Percentiles rank a stretch among this genome's conserved stretches.
Conservation (phyloP, 768 basidiomycete species). For the Suillus subalutaceus region DNA sequence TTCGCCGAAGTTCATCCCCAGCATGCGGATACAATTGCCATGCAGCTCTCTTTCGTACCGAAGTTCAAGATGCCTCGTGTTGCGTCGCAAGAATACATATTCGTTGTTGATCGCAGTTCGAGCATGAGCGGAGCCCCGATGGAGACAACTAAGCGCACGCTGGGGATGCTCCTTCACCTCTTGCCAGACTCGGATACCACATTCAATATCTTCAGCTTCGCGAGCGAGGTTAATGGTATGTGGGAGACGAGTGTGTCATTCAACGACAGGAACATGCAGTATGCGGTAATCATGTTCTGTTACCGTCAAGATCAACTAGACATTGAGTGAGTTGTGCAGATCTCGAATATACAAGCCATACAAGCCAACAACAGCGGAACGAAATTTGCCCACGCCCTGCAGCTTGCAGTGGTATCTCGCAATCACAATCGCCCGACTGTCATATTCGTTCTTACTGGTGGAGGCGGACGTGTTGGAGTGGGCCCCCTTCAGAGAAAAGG, state of each 20-base stretch:
- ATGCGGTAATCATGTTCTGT: constrained; percentile 36
- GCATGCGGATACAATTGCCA: constrained; percentile 40
- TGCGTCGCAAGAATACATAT: constrained; percentile 56
- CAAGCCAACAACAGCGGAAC: constrained; percentile 52
- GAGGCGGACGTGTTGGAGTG: constrained; percentile 36
- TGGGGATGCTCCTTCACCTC: constrained; percentile 50
- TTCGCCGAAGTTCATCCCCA: constrained; percentile 48
- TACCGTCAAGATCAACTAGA: not conserved
- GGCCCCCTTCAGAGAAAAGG: not conserved
- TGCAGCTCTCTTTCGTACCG: constrained; percentile 58
- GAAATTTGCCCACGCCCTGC: constrained; percentile 46
- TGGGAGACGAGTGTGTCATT: constrained; percentile 42
- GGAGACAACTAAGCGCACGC: constrained; percentile 48
- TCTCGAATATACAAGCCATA: constrained; percentile 42
- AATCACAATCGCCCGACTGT: constrained; percentile 41
- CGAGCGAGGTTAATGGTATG: constrained; percentile 28
- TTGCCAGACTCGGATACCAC: constrained; percentile 44
- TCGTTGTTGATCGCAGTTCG: constrained; percentile 61
- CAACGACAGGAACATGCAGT: constrained; percentile 28
- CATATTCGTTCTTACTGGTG: constrained; percentile 63
- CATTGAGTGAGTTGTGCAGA: constrained; percentile 34
- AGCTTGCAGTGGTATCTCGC: constrained; percentile 39
- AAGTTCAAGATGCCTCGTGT: constrained; percentile 47
- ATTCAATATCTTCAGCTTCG: constrained; percentile 65
- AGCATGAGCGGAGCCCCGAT: constrained; percentile 51